Percentiles rank a stretch among this genome's conserved stretches.
These are phyloP conservation scores for Arachnopeziza araneosa DNA, from an alignment of 2,329 filamentous ascomycete genomes.

Conservation along the genomic window DNA sequence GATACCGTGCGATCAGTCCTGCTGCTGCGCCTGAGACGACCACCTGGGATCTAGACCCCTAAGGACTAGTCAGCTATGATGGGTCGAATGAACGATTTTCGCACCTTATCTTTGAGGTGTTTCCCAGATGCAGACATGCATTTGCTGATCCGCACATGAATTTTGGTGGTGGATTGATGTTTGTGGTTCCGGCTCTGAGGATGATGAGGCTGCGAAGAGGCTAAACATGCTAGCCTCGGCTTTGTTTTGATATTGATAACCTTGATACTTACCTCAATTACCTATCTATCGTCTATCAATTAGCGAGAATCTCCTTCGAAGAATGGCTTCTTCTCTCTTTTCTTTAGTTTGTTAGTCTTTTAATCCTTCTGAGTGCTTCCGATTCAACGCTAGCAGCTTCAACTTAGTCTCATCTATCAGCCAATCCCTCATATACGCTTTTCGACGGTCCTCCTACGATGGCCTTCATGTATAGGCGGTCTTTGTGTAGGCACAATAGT, in stretches of 20 bases:
- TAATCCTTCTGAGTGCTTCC: too few relatives aligned
- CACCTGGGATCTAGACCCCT: constrained; percentile 63
- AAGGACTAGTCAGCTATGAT: constrained; percentile 7
- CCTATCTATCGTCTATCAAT: too few relatives aligned
- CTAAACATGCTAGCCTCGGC: neutral
- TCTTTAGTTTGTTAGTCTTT: too few relatives aligned
- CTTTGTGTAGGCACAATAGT: too few relatives aligned
- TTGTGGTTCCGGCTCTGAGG: neutral
- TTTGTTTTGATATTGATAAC: neutral
- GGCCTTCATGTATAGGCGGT: too few relatives aligned
- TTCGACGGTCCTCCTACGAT: too few relatives aligned
- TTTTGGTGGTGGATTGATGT: neutral
- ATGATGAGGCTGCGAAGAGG: neutral
- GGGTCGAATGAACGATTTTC: neutral
- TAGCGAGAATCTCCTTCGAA: too few relatives aligned
- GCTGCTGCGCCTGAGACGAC: constrained; percentile 63
- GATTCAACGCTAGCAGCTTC: too few relatives aligned
- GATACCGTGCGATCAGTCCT: constrained; percentile 78
- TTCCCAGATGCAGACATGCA: constrained; percentile 35
- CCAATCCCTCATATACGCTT: too few relatives aligned
- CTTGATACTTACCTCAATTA: too few relatives aligned
- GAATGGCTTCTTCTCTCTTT: too few relatives aligned
- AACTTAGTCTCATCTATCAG: too few relatives aligned
- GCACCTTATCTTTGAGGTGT: constrained; percentile 65
- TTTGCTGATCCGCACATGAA: constrained; percentile 1